These are phyloP conservation scores for Chimonanthus salicifolius DNA, from an alignment of 164 flowering plant genomes.

Conservation along the genomic window DNA sequence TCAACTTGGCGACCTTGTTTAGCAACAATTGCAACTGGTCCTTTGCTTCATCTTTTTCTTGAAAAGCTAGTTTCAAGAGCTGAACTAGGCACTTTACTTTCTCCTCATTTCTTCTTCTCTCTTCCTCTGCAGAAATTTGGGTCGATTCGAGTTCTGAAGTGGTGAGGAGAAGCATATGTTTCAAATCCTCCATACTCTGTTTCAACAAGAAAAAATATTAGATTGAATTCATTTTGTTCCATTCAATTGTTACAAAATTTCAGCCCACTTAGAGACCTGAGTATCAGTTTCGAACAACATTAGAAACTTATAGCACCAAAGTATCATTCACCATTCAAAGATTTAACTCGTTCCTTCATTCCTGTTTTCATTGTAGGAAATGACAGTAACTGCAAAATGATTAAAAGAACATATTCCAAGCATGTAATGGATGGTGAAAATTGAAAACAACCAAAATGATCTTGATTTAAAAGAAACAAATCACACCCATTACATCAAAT, in stretches of 20 bases:
- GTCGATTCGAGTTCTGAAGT: slow-evolving; percentile 45
- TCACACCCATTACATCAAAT: neutral
- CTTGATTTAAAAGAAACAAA: neutral
- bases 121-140: slow-evolving; percentile 47
- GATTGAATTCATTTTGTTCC: neutral
- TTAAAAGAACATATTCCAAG: neutral
- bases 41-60: slow-evolving; percentile 77
- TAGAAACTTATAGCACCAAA: too few relatives aligned
- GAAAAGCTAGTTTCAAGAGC: slow-evolving; percentile 39
- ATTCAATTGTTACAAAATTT: neutral
- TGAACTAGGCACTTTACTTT: slow-evolving; percentile 31
- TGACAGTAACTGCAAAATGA: neutral
- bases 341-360: too few relatives aligned
- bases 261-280: too few relatives aligned
- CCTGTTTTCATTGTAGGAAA: too few relatives aligned
- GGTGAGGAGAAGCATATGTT: slow-evolving; percentile 40
- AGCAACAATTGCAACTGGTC: slow-evolving; percentile 45
- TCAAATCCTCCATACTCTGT: slow-evolving; percentile 55
- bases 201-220: neutral
- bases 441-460: neutral
- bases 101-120: slow-evolving; percentile 40
- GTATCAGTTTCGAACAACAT: too few relatives aligned
- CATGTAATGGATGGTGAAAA: neutral
- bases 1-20: slow-evolving; percentile 23
- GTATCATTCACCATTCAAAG: too few relatives aligned